Conservation (phyloP, 805 yeast genomes). For the Saccharomycopsis sp. region DNA sequence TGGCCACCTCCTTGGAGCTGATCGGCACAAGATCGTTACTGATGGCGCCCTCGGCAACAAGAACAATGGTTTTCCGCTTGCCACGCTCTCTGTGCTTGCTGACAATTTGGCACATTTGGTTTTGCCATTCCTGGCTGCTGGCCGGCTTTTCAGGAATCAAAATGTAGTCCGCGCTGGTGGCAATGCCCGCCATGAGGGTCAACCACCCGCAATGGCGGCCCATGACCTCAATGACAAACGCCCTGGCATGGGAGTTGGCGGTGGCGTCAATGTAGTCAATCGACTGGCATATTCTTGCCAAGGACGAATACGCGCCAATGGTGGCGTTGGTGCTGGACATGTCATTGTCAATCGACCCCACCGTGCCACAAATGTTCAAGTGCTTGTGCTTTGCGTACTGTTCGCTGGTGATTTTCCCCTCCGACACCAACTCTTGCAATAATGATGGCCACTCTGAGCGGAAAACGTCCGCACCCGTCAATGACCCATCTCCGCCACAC, state of each 20-base stretch:
- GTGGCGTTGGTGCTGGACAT: conserved; percentile 82
- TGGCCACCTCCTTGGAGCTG: conserved; percentile 53
- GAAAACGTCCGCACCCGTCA: conserved; percentile 75
- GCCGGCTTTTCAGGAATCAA: conserved; percentile 78
- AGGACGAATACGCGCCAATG: conserved; percentile 72
- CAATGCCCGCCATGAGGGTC: conserved; percentile 71
- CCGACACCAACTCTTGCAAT: conserved; percentile 43
- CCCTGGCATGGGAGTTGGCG: conserved; percentile 74
- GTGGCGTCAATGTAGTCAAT: conserved; percentile 80
- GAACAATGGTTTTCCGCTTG: conserved; percentile 67
- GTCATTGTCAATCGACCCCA: conserved; percentile 79
- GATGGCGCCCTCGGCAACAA: conserved; percentile 82
- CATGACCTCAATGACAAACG: conserved; percentile 81
- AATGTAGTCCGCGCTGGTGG: conserved; percentile 73
- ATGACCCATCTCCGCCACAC: conserved; percentile 79
- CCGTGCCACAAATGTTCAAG: conserved; percentile 64
- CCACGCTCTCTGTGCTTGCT: conserved; percentile 61
- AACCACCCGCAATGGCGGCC: conserved; percentile 90
- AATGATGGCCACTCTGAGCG: conserved; percentile 72
- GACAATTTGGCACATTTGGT: conserved; percentile 55
- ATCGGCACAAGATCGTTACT: conserved; percentile 60
- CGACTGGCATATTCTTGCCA: conserved; percentile 64
- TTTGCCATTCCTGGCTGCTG: conserved; percentile 51
- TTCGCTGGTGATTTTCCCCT: conserved; percentile 36
- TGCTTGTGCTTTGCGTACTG: conserved; percentile 42